Base-by-base conservation (phyloP, 306 rosid species). In the Pyrus betulifolia region DNA sequence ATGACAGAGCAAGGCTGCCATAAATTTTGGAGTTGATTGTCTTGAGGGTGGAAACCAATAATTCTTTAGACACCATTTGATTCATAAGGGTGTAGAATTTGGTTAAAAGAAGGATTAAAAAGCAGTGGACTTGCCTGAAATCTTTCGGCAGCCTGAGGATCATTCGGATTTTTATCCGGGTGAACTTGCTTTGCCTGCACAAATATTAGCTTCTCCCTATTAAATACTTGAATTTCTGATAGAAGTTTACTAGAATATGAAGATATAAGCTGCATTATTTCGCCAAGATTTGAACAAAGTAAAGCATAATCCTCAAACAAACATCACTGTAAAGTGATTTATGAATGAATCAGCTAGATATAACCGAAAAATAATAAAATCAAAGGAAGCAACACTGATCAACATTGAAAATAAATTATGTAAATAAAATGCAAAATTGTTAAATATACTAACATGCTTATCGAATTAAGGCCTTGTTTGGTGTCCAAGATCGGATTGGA, bases 101-200 rank as follows among this genome's bases (percentile, higher is more conserved):
- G 3, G 5, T 7, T n/a, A 21, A 33, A 49, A 62, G 4, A 30
- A 21, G 8, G 57, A 46, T 67, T 74, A 40, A 55, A 64, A 64
- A 69, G 15, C 63, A 51, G 30, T 40, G 72, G 60, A 85, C 77
- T 65, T 84, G 70, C 93, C 91, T 92, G 96, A 65, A 95, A 92
- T 55, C 89, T 90, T 69, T 90, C 89, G 17, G 99, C 96, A 46
- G 97, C 96, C 21, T 78, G 88, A 77, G 97, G 96, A 80, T 95
- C 98, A 54, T 92, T 87, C 17, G 86, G 92, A 82, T 90, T 95
- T 82, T 91, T 89, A 84, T 95, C 99, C 0, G 97, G 99, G 91
- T 95, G 99, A 75, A 92, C 97, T 89, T 82, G 96, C 88, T 88
- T 89, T 59, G 99, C 99, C 99, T 95, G 81, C 12, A 74, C 38